These are phyloP conservation scores for Ganoderma lingzhi DNA, from an alignment of 1,284 basidiomycete genomes.

Conservation along the genomic window DNA sequence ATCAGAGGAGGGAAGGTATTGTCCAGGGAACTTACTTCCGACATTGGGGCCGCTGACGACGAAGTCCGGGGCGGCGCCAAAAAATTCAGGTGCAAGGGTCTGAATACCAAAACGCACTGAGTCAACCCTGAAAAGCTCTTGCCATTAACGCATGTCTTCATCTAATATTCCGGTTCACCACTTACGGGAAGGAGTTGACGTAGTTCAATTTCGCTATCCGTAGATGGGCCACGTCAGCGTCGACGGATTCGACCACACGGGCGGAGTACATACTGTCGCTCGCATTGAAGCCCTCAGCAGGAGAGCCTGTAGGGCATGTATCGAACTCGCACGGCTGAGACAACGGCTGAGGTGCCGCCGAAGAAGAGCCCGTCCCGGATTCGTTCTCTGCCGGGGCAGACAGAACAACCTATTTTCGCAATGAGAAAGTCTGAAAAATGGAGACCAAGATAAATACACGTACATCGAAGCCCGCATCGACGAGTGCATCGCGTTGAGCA, in stretches of 20 bases:
- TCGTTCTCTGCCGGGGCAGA: conserved; percentile 50
- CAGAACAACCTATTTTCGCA: conserved; percentile 44
- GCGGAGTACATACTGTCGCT: conserved; percentile 47
- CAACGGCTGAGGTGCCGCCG: conserved; percentile 35
- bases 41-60: conserved; percentile 61
- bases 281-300: conserved; percentile 52
- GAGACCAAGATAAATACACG: conserved; percentile 24
- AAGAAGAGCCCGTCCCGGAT: conserved; percentile 51
- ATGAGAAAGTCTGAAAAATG: background rate
- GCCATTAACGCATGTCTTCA: background rate
- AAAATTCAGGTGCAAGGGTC: conserved; percentile 52
- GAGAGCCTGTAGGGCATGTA: conserved; percentile 51
- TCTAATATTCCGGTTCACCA: background rate
- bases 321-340: conserved; percentile 50
- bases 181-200: conserved; percentile 42
- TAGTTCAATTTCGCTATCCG: conserved; percentile 46
- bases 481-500: conserved; percentile 51
- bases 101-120: conserved; percentile 55
- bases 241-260: background rate
- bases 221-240: too few species aligned
- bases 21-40: conserved; percentile 47
- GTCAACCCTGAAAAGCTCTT: conserved; percentile 44
- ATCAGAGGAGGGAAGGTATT: background rate
- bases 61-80: conserved; percentile 54
- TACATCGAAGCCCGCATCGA: conserved; percentile 51